A percentile compares a stretch with the other conserved stretches of the same genome.
Conservation (phyloP, 495 filamentous ascomycete genomes). For the Aspergillus nidulans region DNA sequence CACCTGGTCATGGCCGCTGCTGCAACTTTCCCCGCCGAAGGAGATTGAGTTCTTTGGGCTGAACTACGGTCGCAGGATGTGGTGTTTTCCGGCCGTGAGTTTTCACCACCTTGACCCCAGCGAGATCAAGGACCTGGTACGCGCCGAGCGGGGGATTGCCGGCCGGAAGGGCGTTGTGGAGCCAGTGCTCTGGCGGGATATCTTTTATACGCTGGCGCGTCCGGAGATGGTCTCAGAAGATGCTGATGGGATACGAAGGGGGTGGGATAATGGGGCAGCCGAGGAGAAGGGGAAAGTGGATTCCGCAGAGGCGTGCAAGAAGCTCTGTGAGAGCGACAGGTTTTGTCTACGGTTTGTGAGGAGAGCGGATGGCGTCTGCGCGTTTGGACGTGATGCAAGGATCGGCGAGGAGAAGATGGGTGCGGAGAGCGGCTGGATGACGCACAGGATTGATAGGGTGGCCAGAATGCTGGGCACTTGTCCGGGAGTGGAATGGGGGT, state of each 20-base stretch:
- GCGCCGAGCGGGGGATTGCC: conserved; percentile 39
- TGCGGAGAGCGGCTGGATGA: conserved; percentile 26
- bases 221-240: conserved; percentile 5
- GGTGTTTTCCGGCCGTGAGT: conserved; percentile 46
- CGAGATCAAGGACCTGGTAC: conserved; percentile 34
- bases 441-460: conserved; percentile 25
- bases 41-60: conserved; percentile 35
- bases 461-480: conserved; percentile 19
- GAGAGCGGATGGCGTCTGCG: conserved; percentile 22
- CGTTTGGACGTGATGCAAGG: conserved; percentile 20
- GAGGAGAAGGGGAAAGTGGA: conserved; percentile 8
- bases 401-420: conserved; percentile 17
- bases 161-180: background rate
- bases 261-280: conserved; percentile 27
- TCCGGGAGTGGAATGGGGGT: background rate
- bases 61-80: conserved; percentile 32
- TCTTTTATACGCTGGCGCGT: conserved; percentile 6
- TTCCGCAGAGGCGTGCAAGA: conserved; percentile 31
- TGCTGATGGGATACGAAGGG: conserved; percentile 5
- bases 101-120: conserved; percentile 45
- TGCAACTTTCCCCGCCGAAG: conserved; percentile 26
- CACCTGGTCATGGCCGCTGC: conserved; percentile 36
- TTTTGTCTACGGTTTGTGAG: conserved; percentile 40
- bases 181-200: conserved; percentile 15
- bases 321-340: conserved; percentile 27